Conservation (phyloP, 2,329 filamentous ascomycete species). For the Sphaerostilbella broomeana region DNA sequence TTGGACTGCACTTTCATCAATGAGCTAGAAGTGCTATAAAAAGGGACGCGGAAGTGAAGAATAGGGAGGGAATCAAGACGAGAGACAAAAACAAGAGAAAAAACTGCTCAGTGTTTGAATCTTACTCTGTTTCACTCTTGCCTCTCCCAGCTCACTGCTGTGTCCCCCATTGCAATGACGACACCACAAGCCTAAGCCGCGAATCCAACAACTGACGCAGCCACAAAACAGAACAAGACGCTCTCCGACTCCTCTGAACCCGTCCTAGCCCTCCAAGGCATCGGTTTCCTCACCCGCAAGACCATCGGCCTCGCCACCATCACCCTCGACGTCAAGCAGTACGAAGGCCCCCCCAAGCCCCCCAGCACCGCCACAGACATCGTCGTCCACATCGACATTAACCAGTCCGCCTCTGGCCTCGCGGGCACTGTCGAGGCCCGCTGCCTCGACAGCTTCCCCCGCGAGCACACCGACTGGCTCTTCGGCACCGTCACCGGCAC, state of each 20-base stretch:
- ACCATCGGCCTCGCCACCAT: slow-evolving; percentile 63
- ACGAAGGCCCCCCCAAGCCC: slow-evolving; percentile 36
- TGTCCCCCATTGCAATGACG: too few relatives aligned
- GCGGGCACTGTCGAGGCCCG: slow-evolving; percentile 55
- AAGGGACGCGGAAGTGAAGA: too few relatives aligned
- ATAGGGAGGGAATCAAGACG: too few relatives aligned
- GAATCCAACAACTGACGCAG: slow-evolving; percentile 1
- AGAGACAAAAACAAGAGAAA: too few relatives aligned
- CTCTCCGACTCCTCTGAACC: slow-evolving; percentile 64
- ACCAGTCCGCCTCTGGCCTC: slow-evolving; percentile 67
- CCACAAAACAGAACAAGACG: slow-evolving; percentile 58
- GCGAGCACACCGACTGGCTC: slow-evolving; percentile 69
- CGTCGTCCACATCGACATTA: slow-evolving; percentile 60
- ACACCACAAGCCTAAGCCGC: neutral
- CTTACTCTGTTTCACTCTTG: too few relatives aligned
- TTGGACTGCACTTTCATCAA: too few relatives aligned
- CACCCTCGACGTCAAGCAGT: slow-evolving; percentile 56
- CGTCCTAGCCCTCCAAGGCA: slow-evolving; percentile 64
- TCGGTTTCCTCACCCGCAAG: slow-evolving; percentile 67
- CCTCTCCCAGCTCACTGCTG: too few relatives aligned
- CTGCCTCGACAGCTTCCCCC: slow-evolving; percentile 44
- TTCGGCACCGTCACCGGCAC: slow-evolving; percentile 66
- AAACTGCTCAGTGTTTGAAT: too few relatives aligned
- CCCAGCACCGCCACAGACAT: slow-evolving; percentile 33
- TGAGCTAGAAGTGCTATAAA: too few relatives aligned